Evolutionary conservation across 2,329 filamentous ascomycete species (phyloP).

Genomic region (Ophiostoma ulmi): DNA sequence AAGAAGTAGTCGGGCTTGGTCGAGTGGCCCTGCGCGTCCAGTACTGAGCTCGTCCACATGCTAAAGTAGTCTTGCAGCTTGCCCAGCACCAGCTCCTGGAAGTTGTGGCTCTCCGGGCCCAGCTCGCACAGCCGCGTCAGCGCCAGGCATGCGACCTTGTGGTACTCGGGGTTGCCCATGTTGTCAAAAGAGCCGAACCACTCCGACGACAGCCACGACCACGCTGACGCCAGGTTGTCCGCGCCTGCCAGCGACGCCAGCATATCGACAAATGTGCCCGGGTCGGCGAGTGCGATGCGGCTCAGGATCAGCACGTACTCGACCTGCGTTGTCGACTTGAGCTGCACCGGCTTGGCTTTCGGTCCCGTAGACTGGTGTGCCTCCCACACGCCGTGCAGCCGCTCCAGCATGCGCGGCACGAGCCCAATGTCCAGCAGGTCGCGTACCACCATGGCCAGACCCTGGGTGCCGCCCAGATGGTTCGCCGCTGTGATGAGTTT

Average conservation of each 20-base stretch:
- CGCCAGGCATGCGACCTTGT: constrained; percentile 68
- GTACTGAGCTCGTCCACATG: constrained; percentile 68
- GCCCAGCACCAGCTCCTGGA: constrained; percentile 51
- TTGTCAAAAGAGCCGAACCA: constrained; percentile 67
- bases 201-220: constrained; percentile 55
- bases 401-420: constrained; percentile 58
- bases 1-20: constrained; percentile 50
- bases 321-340: constrained; percentile 71
- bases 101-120: not conserved
- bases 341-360: constrained; percentile 54
- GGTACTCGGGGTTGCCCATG: constrained; percentile 59
- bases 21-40: constrained; percentile 56
- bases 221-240: constrained; percentile 38
- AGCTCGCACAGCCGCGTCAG: constrained; percentile 67
- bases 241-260: constrained; percentile 39
- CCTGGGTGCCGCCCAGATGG: constrained; percentile 55
- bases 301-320: constrained; percentile 83
- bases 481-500: constrained; percentile 59
- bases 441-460: constrained; percentile 57
- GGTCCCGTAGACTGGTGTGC: constrained; percentile 80
- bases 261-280: constrained; percentile 59
- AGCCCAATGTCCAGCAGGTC: constrained; percentile 62
- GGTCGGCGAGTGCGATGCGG: constrained; percentile 69
- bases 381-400: constrained; percentile 63
- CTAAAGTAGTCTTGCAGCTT: constrained; percentile 68